Percentiles rank a stretch among this genome's conserved stretches.
Evolutionary conservation across 2,329 filamentous ascomycete species (phyloP).

Genomic region (Colletotrichum karsti): DNA sequence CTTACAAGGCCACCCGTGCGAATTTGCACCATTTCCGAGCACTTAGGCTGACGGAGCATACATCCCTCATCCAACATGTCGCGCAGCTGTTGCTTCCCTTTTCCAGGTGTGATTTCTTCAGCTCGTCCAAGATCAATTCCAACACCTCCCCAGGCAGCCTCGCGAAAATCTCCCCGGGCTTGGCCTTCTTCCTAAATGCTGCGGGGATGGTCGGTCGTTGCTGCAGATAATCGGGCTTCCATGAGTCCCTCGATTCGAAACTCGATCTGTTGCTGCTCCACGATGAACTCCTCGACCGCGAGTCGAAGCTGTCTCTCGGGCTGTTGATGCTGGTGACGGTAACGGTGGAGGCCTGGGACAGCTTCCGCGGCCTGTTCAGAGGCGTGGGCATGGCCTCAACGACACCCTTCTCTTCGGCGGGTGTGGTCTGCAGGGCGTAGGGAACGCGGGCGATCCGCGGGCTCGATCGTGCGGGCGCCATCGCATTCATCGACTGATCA

Average conservation of each 20-base stretch:
- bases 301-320: conserved; percentile 38
- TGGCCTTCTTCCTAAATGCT: conserved; percentile 35
- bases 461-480: conserved; percentile 2
- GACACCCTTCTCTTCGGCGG: conserved; percentile 30
- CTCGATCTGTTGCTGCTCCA: conserved; percentile 47
- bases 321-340: conserved; percentile 36
- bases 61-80: conserved; percentile 72
- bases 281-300: conserved; percentile 37
- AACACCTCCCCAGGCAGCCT: conserved; percentile 67
- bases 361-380: conserved; percentile 47
- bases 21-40: conserved; percentile 61
- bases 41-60: conserved; percentile 58
- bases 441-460: conserved; percentile 7
- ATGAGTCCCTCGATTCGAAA: conserved; percentile 47
- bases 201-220: conserved; percentile 35
- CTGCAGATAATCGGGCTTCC: conserved; percentile 37
- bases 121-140: conserved; percentile 60
- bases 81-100: conserved; percentile 62
- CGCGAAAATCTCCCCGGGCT: conserved; percentile 62
- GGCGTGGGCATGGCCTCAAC: conserved; percentile 30
- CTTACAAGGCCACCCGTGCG: conserved; percentile 61
- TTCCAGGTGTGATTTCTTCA: conserved; percentile 61
- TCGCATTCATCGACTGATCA: conserved; percentile 10
- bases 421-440: conserved; percentile 36
- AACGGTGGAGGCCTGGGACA: conserved; percentile 40